phyloP scores from a whole-genome alignment of 2,329 filamentous ascomycete genomes.

The Bipolaris victoriae region DNA sequence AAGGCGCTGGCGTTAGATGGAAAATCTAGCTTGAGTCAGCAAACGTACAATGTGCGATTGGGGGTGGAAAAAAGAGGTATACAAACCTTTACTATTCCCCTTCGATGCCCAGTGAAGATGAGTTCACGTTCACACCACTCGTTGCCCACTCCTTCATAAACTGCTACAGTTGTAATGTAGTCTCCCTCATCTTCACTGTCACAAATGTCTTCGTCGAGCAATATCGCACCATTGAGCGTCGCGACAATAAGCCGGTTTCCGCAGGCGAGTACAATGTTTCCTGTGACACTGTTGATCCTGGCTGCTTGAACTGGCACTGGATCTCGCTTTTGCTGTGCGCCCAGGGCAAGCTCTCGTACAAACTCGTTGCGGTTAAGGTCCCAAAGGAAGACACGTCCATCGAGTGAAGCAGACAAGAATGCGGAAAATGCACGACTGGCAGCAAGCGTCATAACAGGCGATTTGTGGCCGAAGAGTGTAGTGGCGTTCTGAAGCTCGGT shows the following conservation, averaged over 20 bases:
- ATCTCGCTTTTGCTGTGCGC: conserved; percentile 29
- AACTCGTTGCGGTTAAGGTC: conserved; percentile 91
- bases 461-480: conserved; percentile 88
- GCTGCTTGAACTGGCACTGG: conserved; percentile 67
- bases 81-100: conserved; percentile 76
- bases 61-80: neutral
- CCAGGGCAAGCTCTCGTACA: conserved; percentile 71
- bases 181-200: conserved; percentile 67
- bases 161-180: conserved; percentile 79
- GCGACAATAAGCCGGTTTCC: conserved; percentile 78
- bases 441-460: conserved; percentile 79
- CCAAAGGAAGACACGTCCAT: conserved; percentile 88
- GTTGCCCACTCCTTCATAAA: conserved; percentile 88
- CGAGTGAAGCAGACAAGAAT: conserved; percentile 79
- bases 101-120: conserved; percentile 85
- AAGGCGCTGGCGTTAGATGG: conserved; percentile 61
- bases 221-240: conserved; percentile 82
- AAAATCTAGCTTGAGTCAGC: conserved; percentile 55
- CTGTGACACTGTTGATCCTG: conserved; percentile 86
- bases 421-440: conserved; percentile 88
- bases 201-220: conserved; percentile 84
- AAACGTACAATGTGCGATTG: neutral
- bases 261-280: conserved; percentile 85
- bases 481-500: conserved; percentile 81
- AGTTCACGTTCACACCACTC: conserved; percentile 90